Evolutionary conservation across 106 monocot genomes (phyloP).

Genomic region (Dendrobium officinale): DNA sequence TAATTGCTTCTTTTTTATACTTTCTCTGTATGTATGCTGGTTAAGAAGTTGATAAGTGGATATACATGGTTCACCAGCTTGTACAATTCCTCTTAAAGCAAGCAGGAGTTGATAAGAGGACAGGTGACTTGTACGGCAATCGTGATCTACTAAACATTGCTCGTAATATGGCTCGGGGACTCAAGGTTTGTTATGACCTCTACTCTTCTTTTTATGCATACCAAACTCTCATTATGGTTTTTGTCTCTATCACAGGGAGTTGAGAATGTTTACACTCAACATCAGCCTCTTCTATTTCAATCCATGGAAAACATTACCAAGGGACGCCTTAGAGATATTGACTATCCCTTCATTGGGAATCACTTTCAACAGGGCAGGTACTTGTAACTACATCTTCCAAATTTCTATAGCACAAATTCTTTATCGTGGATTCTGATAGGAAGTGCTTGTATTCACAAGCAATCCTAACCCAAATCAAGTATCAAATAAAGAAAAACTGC

Average conservation of each 20-base stretch:
- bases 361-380: constrained; percentile 97
- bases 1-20: not conserved
- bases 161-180: constrained; percentile 74
- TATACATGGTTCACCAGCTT: constrained; percentile 37
- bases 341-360: constrained; percentile 94
- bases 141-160: constrained; percentile 75
- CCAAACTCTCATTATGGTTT: constrained; percentile 4
- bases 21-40: not conserved
- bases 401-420: too few species aligned
- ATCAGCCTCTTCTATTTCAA: constrained; percentile 96
- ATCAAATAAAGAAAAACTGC: too few species aligned
- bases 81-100: constrained; percentile 74
- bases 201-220: constrained; percentile 1
- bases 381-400: not conserved
- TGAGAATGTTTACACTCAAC: constrained; percentile 98
- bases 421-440: too few species aligned
- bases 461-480: too few species aligned
- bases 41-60: not conserved
- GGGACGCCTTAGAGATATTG: constrained; percentile 71
- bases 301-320: constrained; percentile 90
- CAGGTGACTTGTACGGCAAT: constrained; percentile 65
- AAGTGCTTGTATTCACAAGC: too few species aligned
- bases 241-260: constrained; percentile 55
- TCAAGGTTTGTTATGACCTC: constrained; percentile 37
- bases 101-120: constrained; percentile 75